Base-by-base conservation (phyloP, 1,284 basidiomycete genomes). In the Heterobasidion parviporum region DNA sequence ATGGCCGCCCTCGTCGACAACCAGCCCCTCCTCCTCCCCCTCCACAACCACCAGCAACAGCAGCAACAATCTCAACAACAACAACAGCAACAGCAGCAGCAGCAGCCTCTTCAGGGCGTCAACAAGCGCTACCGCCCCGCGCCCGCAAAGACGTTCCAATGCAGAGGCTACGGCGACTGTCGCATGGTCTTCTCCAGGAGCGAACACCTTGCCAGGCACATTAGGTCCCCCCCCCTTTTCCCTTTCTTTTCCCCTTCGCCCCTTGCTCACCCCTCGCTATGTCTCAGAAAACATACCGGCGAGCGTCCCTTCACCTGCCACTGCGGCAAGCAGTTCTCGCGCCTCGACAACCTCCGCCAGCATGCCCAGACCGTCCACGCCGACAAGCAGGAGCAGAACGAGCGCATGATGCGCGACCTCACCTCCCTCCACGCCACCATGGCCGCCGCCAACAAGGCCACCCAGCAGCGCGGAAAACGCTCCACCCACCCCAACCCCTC, bases 341-440 rank as follows among this genome's bases (percentile, higher is more conserved):
- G 95, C 26, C 86, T 98, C 66, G 95, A 98, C 75, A 98, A 98
- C 68, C 81, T 98, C 10, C 85, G 95, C 50, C 95, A 98, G 67
- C 95, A 98, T 70, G 92, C 94, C 0, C 90, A 95, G 73, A 97
- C 94, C 3, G 94, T 97, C 2, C 95, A 98, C 67, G 86, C 93
- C 32, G 93, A 97, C 67, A 90, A 89, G 72, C 81, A 81, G 67
- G 87, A 90, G 0, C 81, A 87, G 68, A 98, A 98, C 76, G 92
- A 95, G 68, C 75, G 80, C 48, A 94, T 95, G 90, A 92, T 96
- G 83, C 83, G 87, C 61, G 89, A 93, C 56, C 83, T 97, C 57
- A 89, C 89, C 38, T 81, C 85, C 3, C 80, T 96, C 35, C 94
- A 97, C 63, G 88, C 92, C 34, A 83, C 80, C 52, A 90, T 97